phyloP scores from a whole-genome alignment of 768 basidiomycete genomes.

The Mycena haematopus region DNA sequence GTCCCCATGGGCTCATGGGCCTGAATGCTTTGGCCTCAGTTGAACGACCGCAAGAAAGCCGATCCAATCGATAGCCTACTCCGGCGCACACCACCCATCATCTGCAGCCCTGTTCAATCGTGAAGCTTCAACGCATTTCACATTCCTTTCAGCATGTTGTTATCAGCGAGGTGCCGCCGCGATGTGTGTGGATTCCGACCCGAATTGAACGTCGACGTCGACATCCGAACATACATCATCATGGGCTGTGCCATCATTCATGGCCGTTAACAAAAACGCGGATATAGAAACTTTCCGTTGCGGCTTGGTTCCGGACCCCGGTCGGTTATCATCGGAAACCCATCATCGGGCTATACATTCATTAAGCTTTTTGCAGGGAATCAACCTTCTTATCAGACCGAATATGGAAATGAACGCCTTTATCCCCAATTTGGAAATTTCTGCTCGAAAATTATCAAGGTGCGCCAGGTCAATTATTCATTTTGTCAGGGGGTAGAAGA shows the following conservation, averaged over 20 bases:
- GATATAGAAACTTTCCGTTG: not conserved
- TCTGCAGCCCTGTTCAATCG: not conserved
- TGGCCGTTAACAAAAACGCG: not conserved
- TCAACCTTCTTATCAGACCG: not conserved
- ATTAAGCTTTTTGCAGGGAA: not conserved
- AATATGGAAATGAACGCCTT: slow-evolving; percentile 10
- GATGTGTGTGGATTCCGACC: slow-evolving; percentile 1
- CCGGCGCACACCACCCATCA: not conserved
- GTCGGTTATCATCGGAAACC: slow-evolving; percentile 2
- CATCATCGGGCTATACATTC: not conserved
- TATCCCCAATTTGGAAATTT: slow-evolving; percentile 3
- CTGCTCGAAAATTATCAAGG: not conserved
- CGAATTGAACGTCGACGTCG: not conserved
- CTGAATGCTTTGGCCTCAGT: not conserved
- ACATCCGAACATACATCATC: not conserved
- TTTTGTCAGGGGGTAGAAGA: too few species aligned
- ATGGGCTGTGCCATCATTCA: slow-evolving; percentile 12
- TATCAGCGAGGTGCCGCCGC: not conserved
- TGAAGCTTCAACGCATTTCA: too few species aligned
- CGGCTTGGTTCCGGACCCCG: not conserved
- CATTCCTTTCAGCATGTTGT: slow-evolving; percentile 2
- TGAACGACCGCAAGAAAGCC: not conserved
- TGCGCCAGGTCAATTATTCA: too few species aligned
- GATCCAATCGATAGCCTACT: too few species aligned
- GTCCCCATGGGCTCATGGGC: too few species aligned